Percentiles rank a stretch among this genome's conserved stretches.
Conservation (phyloP, 768 basidiomycete genomes). For the Mycena galericulata region DNA sequence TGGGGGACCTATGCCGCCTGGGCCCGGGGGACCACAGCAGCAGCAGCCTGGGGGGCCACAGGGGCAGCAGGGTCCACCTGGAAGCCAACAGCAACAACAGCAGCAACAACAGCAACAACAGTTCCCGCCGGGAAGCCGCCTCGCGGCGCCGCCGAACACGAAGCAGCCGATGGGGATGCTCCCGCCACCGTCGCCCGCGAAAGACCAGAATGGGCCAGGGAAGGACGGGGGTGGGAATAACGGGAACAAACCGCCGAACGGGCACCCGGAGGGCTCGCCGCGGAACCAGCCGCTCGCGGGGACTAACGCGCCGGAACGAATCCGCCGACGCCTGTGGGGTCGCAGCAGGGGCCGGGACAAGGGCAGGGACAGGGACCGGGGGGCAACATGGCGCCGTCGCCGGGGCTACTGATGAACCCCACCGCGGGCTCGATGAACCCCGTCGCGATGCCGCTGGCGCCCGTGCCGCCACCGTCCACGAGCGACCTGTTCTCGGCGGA, state of each 20-base stretch:
- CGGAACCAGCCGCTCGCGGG: slow-evolving; percentile 50
- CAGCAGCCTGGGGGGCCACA: slow-evolving; percentile 31
- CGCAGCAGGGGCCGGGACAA: slow-evolving; percentile 31
- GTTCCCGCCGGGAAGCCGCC: slow-evolving; percentile 49
- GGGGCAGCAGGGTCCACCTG: neutral
- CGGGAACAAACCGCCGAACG: slow-evolving; percentile 48
- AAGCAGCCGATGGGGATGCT: slow-evolving; percentile 56
- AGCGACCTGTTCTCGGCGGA: slow-evolving; percentile 48
- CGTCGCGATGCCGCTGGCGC: slow-evolving; percentile 26
- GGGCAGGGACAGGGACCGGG: slow-evolving; percentile 34
- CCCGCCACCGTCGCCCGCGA: slow-evolving; percentile 66
- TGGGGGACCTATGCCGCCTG: slow-evolving; percentile 35
- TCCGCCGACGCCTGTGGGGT: slow-evolving; percentile 44
- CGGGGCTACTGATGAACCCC: slow-evolving; percentile 41
- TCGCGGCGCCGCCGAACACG: slow-evolving; percentile 44
- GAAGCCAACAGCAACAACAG: slow-evolving; percentile 42
- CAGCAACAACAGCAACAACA: slow-evolving; percentile 37
- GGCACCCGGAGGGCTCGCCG: slow-evolving; percentile 54
- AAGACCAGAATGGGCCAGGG: slow-evolving; percentile 45
- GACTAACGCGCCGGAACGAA: slow-evolving; percentile 44
- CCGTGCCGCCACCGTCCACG: slow-evolving; percentile 17
- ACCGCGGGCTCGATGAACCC: slow-evolving; percentile 34
- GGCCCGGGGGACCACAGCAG: slow-evolving; percentile 33
- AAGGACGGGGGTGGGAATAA: too few species aligned
- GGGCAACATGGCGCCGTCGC: slow-evolving; percentile 43